Conservation (phyloP, 73 alveolate species). For the Halteria grandinella region DNA sequence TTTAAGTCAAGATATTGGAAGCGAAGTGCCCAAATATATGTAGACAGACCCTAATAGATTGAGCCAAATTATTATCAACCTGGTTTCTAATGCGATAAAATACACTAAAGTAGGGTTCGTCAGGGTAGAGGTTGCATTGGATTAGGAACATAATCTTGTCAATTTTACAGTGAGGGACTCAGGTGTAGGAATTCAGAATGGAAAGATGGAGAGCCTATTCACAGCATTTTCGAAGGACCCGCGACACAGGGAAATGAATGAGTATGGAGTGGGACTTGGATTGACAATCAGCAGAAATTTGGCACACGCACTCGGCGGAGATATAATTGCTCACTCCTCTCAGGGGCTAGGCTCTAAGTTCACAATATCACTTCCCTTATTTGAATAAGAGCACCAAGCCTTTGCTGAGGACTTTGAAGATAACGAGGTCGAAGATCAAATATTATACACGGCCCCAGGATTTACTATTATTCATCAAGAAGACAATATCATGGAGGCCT, state of each 20-base stretch:
- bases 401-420: too few relatives aligned
- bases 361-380: too few relatives aligned
- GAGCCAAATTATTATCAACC: constrained; percentile 61
- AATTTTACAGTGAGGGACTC: background rate
- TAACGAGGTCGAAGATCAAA: too few relatives aligned
- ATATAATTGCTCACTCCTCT: too few relatives aligned
- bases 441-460: too few relatives aligned
- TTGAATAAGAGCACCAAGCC: too few relatives aligned
- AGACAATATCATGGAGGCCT: too few relatives aligned
- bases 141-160: too few relatives aligned
- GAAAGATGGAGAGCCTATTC: background rate
- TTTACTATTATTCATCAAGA: too few relatives aligned
- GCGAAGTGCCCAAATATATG: background rate
- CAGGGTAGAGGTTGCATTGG: too few relatives aligned
- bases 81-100: constrained; percentile 68
- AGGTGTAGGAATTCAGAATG: constrained; percentile 1
- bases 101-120: constrained; percentile 64
- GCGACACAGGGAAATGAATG: background rate
- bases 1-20: background rate
- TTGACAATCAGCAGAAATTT: constrained; percentile 3
- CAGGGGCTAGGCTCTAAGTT: too few relatives aligned
- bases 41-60: constrained; percentile 59
- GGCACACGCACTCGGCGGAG: constrained; percentile 10
- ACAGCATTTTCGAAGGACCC: background rate
- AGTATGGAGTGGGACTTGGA: constrained; percentile 14